Percentiles rank a stretch among this genome's conserved stretches.
phyloP scores from a whole-genome alignment of 2,329 filamentous ascomycete species.

The Cadophora gregata region DNA sequence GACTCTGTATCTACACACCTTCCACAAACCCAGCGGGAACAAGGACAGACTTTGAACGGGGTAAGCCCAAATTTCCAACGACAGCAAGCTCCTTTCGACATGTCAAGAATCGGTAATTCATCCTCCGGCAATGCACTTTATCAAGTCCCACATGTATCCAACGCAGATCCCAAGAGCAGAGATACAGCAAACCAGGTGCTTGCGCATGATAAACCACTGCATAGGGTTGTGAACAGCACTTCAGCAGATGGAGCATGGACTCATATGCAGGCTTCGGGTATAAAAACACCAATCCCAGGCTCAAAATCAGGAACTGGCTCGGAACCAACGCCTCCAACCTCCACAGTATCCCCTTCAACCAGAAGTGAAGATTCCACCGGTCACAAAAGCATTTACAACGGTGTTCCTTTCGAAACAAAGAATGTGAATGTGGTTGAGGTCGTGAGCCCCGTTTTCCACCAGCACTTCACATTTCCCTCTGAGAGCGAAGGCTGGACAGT shows the following conservation, averaged over 20 bases:
- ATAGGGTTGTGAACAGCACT: neutral
- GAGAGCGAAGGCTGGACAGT: neutral
- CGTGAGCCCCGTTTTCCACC: neutral
- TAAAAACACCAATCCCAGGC: neutral
- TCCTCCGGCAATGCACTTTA: neutral
- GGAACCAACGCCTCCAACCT: neutral
- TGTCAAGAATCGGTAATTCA: neutral
- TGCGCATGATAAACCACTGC: neutral
- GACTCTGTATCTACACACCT: neutral
- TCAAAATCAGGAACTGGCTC: neutral
- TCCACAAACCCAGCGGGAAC: neutral
- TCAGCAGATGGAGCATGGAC: neutral
- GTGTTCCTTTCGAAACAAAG: neutral
- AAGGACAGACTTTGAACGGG: neutral
- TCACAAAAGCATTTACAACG: neutral
- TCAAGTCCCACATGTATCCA: neutral
- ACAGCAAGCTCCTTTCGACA: neutral
- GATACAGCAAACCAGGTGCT: neutral
- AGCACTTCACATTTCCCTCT: neutral
- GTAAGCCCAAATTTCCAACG: neutral
- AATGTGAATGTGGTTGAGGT: neutral
- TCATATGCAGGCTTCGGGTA: neutral
- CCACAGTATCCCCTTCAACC: neutral
- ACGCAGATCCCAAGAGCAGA: neutral
- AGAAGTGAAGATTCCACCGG: neutral